Evolutionary conservation across 345 rosid genomes (phyloP).

Genomic region (Eucalyptus erythrocorys): DNA sequence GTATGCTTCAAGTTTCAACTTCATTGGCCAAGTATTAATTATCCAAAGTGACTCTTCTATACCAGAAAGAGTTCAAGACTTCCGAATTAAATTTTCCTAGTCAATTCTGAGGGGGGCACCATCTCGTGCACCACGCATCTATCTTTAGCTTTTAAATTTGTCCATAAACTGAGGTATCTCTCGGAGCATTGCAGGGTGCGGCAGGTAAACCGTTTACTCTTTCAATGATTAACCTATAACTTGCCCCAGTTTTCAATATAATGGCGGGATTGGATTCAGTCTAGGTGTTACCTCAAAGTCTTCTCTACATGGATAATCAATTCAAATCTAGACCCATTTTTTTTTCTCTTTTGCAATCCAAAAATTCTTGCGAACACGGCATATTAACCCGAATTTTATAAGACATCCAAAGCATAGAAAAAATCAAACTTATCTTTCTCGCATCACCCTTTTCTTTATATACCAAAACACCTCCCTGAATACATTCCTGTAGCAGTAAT

Average conservation of each 20-base stretch:
- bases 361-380: neutral
- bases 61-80: neutral
- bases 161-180: neutral
- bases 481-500: neutral
- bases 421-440: neutral
- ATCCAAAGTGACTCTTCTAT: neutral
- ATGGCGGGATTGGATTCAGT: neutral
- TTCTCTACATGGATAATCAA: neutral
- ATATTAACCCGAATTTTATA: neutral
- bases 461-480: neutral
- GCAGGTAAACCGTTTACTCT: neutral
- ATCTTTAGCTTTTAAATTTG: neutral
- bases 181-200: neutral
- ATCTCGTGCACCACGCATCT: neutral
- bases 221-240: neutral
- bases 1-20: neutral
- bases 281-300: neutral
- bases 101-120: neutral
- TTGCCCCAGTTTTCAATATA: neutral
- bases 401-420: neutral
- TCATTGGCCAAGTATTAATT: neutral
- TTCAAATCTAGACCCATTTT: neutral
- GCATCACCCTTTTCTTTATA: neutral
- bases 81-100: neutral
- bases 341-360: neutral